Conservation (phyloP, 257 asterid species). For the Primulina tabacum region DNA sequence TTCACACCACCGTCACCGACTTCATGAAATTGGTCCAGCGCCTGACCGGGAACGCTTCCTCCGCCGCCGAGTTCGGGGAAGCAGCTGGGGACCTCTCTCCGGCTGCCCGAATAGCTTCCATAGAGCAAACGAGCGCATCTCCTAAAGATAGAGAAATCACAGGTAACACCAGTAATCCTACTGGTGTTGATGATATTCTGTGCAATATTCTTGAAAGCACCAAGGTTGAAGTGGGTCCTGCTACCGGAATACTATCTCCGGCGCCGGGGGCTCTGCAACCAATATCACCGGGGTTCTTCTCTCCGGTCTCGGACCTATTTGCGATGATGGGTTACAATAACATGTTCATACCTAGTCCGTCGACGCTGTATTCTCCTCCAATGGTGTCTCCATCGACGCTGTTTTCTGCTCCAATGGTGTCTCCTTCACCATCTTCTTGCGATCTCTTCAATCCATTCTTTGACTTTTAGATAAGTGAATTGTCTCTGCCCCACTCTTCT, state of each 20-base stretch:
- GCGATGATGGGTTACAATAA: slow-evolving; percentile 25
- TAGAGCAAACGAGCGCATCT: slow-evolving; percentile 58
- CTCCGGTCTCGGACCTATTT: slow-evolving; percentile 68
- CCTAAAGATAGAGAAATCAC: slow-evolving; percentile 29
- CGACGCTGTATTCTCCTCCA: slow-evolving; percentile 64
- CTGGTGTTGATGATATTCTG: slow-evolving; percentile 24
- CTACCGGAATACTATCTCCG: slow-evolving; percentile 84
- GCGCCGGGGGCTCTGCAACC: slow-evolving; percentile 68
- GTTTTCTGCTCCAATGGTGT: slow-evolving; percentile 67
- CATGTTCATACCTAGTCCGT: slow-evolving; percentile 73
- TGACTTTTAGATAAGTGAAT: slow-evolving; percentile 50
- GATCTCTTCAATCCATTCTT: slow-evolving; percentile 67
- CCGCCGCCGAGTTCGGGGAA: slow-evolving; percentile 14
- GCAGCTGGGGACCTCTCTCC: slow-evolving; percentile 59
- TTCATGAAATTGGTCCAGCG: slow-evolving; percentile 87
- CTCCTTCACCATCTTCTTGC: slow-evolving; percentile 39
- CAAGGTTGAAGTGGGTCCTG: slow-evolving; percentile 40
- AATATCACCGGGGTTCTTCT: slow-evolving; percentile 68
- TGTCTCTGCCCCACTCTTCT: not conserved
- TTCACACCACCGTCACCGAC: slow-evolving; percentile 78
- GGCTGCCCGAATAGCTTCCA: slow-evolving; percentile 79
- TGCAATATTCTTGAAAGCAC: slow-evolving; percentile 41
- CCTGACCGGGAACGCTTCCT: slow-evolving; percentile 63
- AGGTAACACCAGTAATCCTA: not conserved
- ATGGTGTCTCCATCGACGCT: slow-evolving; percentile 67